Base-by-base conservation (phyloP, 2,329 filamentous ascomycete genomes). In the Coleophoma cylindrospora region DNA sequence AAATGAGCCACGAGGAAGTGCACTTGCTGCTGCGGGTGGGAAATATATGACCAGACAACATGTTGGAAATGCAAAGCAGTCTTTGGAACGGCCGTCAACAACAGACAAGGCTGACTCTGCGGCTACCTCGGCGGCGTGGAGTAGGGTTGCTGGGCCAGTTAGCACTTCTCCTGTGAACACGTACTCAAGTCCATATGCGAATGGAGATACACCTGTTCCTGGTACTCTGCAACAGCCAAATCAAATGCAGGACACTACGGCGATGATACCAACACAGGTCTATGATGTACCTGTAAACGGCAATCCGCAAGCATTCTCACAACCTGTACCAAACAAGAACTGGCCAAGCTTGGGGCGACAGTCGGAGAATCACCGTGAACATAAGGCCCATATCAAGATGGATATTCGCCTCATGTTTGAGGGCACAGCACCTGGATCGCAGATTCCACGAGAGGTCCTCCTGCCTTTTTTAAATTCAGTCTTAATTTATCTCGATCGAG, bases 21-120 rank as follows among this genome's bases (percentile, higher is more conserved):
- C 50, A 9, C 37, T 53, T 6, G 50, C 47, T 36, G 50, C 47
- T 34, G 47, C 44, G 11, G 44, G 50, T 32, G 50, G 50, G 15
- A 53, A 48, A n/a, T 53, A 45, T 27, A 53, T 53, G 44, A 53
- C 47, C 9, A 37, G 50, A 19, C 41, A 44, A 44, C 50, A 53
- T 43, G 47, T 45, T 14, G 46, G 46, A 8, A 53, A 48, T 48
- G 47, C 50, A 9, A 53, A 53, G 22, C 48, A 50, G 17, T 49
- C 50, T 15, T 7, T 38, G 12, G 36, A 38, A 17, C 13, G 36
- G 12, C 19, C 17, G 9, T 15, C 12, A 27, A 10, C 21, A 27
- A 44, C 11, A 14, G 27, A 44, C 13, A 32, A 11, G 15, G 9
- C 41, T 33, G 15, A 44, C 5, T 8, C 27, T 12, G 44, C 40